Conservation (phyloP, 1,284 basidiomycete species). For the Stereum hirsutum region DNA sequence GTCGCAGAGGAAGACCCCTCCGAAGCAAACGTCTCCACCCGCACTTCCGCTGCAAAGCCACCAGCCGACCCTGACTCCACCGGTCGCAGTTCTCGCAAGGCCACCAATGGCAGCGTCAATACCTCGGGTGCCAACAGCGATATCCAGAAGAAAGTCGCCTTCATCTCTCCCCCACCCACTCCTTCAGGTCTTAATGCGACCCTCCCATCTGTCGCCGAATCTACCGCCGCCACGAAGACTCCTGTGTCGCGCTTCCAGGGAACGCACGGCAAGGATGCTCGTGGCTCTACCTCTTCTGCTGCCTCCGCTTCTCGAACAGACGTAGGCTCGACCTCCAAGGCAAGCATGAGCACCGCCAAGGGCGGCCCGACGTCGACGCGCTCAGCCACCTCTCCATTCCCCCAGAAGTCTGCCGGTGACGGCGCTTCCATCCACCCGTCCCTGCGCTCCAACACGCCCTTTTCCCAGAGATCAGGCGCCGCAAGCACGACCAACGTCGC, state of each 20-base stretch:
- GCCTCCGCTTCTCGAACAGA: conserved; percentile 30
- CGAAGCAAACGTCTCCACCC: conserved; percentile 16
- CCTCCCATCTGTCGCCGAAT: conserved; percentile 24
- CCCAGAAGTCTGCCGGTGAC: conserved; percentile 35
- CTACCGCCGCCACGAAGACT: conserved; percentile 40
- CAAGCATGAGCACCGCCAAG: conserved; percentile 21
- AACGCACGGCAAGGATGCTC: conserved; percentile 56
- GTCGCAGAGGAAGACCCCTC: conserved; percentile 13
- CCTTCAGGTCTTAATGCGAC: conserved; percentile 28
- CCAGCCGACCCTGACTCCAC: conserved; percentile 32
- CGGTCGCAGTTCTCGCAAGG: conserved; percentile 44
- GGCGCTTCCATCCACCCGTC: conserved; percentile 49
- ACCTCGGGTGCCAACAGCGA: conserved; percentile 28
- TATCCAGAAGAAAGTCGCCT: conserved; percentile 74
- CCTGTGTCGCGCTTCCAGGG: conserved; percentile 68
- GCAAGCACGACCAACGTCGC: conserved; percentile 68
- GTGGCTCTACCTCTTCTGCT: conserved; percentile 54
- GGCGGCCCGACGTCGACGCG: conserved; percentile 54
- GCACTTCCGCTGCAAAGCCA: conserved; percentile 21
- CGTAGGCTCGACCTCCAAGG: conserved; percentile 26
- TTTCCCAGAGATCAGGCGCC: conserved; percentile 61
- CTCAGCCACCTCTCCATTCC: conserved; percentile 50
- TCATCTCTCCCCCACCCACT: conserved; percentile 70
- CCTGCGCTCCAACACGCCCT: conserved; percentile 69
- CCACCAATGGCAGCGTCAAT: conserved; percentile 30